Evolutionary conservation across 1,139 yeast genomes (phyloP), one percentile per base, ranked within the genome.

Genomic region (Hyphopichia burtonii): DNA sequence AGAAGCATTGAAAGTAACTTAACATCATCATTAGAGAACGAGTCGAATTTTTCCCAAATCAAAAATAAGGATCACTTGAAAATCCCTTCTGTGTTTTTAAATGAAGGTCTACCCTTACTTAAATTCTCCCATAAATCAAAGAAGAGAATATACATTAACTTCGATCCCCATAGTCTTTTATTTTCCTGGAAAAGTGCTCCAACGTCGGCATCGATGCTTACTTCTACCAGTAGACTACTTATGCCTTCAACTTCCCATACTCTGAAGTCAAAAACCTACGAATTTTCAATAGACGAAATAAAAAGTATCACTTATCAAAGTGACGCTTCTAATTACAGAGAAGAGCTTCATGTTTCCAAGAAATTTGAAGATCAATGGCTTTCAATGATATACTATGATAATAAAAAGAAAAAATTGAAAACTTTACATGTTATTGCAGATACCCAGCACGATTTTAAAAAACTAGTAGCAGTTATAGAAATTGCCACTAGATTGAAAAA

Each of bases 281-380:
- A 66, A 37, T 69, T 90, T 44, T 68, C 75, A n/a, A 68, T 89
- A 14, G 96, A 87, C 57, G 80, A 81, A 42, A 85, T 93, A 34
- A 80, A 81, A 49, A 83, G 81, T 43, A 75, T 89, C 1, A 66
- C 90, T 41, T 69, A 76, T 10, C 89, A 83, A 10, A 75, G 72
- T 12, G 86, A 85, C 51, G 97, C 96, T 1, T 73, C 78, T 22
- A 86, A 86, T 48, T 91, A 89, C 56, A 69, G 96, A 45, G 96
- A 91, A 55, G 96, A 88, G 59, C 76, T 87, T 48, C 83, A 84
- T 37, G 76, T 90, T 1, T 78, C 91, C 1, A 68, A 79, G 37
- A 90, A 85, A 39, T 77, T 76, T 41, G 81, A 82, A 38, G 67
- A 71, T 12, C 68, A 79, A 16, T 93, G 99, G 99, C 74, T 88